Evolutionary conservation across 148 eudicot species (phyloP).

Genomic region (Chenopodium quinoa): DNA sequence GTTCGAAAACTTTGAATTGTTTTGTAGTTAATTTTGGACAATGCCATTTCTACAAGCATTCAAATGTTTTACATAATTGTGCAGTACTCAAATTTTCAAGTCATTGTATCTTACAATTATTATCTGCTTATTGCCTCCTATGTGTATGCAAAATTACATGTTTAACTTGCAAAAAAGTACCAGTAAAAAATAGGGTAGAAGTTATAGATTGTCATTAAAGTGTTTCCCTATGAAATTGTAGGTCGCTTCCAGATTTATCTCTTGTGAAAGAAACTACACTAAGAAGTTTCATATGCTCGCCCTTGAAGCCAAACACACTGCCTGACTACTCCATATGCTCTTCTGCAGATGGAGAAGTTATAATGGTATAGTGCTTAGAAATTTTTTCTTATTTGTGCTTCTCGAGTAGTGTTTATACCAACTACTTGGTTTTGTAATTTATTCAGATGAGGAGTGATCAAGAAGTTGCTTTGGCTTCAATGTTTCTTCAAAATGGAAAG

Average conservation of each 20-base stretch:
- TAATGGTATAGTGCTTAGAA: conserved; percentile 45
- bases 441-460: conserved; percentile 71
- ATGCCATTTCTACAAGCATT: background rate
- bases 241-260: conserved; percentile 87
- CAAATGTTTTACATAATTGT: background rate
- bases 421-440: conserved; percentile 8
- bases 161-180: background rate
- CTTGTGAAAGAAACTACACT: conserved; percentile 67
- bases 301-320: conserved; percentile 43
- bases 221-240: conserved; percentile 24
- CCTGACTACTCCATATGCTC: conserved; percentile 53
- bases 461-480: conserved; percentile 65
- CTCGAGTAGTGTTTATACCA: conserved; percentile 1
- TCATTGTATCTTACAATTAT: background rate
- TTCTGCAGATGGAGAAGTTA: conserved; percentile 66
- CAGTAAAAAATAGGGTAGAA: background rate
- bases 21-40: background rate
- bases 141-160: background rate
- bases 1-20: background rate
- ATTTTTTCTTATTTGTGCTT: conserved; percentile 1
- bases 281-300: conserved; percentile 53
- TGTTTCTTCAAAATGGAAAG: conserved; percentile 47
- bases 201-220: background rate
- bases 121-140: background rate
- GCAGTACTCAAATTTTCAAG: background rate